Evolutionary conservation across 768 basidiomycete species (phyloP).

Genomic region (Porphyrellus cyaneotinctus): DNA sequence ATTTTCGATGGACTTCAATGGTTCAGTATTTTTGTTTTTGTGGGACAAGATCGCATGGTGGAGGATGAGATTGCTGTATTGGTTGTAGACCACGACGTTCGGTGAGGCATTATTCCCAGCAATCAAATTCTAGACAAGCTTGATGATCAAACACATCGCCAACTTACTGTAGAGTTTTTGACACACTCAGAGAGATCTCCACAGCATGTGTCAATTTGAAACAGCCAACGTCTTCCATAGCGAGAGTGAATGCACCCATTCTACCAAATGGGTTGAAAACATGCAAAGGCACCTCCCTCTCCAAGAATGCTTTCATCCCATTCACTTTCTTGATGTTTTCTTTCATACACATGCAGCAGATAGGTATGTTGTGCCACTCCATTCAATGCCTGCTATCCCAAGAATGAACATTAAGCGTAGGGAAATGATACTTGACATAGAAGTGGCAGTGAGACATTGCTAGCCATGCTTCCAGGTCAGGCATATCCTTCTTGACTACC

Average conservation of each 20-base stretch:
- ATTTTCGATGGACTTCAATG: slow-evolving; percentile 38
- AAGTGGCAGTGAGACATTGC: slow-evolving; percentile 53
- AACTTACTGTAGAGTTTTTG: slow-evolving; percentile 58
- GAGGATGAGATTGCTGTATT: slow-evolving; percentile 65
- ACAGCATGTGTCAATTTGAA: slow-evolving; percentile 60
- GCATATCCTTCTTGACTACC: slow-evolving; percentile 33
- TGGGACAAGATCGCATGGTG: slow-evolving; percentile 52
- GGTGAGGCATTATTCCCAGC: slow-evolving; percentile 49
- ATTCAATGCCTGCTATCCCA: slow-evolving; percentile 39
- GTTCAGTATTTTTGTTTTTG: slow-evolving; percentile 38
- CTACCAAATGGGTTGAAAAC: slow-evolving; percentile 44
- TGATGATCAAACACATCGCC: neutral
- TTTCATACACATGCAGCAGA: slow-evolving; percentile 45
- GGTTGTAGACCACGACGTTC: slow-evolving; percentile 55
- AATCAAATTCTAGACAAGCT: slow-evolving; percentile 3
- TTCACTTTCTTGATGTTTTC: slow-evolving; percentile 31
- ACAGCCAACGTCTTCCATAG: slow-evolving; percentile 51
- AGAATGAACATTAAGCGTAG: slow-evolving; percentile 33
- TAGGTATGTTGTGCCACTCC: slow-evolving; percentile 32
- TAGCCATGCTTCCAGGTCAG: slow-evolving; percentile 44
- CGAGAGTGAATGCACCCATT: slow-evolving; percentile 58
- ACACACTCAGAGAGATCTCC: slow-evolving; percentile 75
- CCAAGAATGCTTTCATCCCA: slow-evolving; percentile 32
- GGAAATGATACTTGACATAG: slow-evolving; percentile 51
- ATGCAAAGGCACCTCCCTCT: slow-evolving; percentile 23